Conservation (phyloP, 176 grass and related monocot species). For the Calamus simplicifolius region DNA sequence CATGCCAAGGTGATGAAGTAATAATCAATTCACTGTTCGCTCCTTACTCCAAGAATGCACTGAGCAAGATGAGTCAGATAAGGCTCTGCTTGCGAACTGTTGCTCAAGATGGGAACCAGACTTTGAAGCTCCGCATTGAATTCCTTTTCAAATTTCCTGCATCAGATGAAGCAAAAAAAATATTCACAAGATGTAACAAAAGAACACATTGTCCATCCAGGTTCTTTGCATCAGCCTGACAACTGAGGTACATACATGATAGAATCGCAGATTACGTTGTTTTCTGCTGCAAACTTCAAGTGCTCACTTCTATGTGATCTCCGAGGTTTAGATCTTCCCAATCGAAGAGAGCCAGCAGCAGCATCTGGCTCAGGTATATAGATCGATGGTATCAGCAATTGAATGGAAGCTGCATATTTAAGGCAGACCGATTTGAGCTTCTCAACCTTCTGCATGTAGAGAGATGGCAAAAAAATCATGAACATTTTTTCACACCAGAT, state of each 20-base stretch:
- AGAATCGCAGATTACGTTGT: constrained; percentile 58
- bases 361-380: constrained; percentile 37
- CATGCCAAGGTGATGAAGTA: too few relatives aligned
- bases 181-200: background rate
- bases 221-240: background rate
- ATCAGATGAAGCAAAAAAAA: constrained; percentile 11
- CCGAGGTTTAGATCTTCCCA: constrained; percentile 32
- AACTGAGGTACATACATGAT: constrained; percentile 43
- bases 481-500: background rate
- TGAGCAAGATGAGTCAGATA: constrained; percentile 88
- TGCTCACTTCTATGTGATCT: constrained; percentile 40
- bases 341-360: background rate
- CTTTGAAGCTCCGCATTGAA: constrained; percentile 90
- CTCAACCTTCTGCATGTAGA: constrained; percentile 68
- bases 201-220: too few relatives aligned
- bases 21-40: constrained; percentile 38
- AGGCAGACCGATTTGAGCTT: constrained; percentile 83
- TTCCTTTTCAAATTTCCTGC: constrained; percentile 85
- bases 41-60: constrained; percentile 67
- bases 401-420: constrained; percentile 75
- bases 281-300: constrained; percentile 51
- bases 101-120: constrained; percentile 52
- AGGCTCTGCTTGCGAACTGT: constrained; percentile 76
- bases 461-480: constrained; percentile 15
- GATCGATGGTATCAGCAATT: constrained; percentile 73